Evolutionary conservation across 306 rosid species (phyloP), one percentile per base, ranked within the genome.

Genomic region (Psophocarpus tetragonolobus): DNA sequence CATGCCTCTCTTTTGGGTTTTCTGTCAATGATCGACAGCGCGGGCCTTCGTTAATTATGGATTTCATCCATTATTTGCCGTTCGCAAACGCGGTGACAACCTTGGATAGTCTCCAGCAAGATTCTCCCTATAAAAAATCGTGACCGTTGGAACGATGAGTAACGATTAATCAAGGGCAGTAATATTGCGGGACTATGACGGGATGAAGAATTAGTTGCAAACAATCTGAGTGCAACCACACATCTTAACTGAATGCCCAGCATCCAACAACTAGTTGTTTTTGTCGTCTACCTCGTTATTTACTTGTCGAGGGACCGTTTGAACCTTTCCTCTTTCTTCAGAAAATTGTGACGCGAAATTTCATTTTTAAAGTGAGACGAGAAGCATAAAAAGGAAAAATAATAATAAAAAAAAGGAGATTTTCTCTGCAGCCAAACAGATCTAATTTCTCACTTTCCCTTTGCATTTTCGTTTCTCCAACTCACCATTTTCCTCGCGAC

Each of bases 361-460:
- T 24, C 5, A 12, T 12, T 42, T 66, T 13, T 1, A 27, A 68
- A 45, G 27, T 3, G 1, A 71, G 5, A 47, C 21, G 14, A 29
- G 1, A 64, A 62, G 8, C 27, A 14, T 7, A 61, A 12, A 51
- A 72, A n/a, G 18, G 14, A 53, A 32, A 14, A 60, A 29, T 29
- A 15, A n/a, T 60, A 6, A 29, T 58, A 60, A 70, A 30, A 36
- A 30, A 9, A 5, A 2, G 5, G 33, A 83, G 47, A 74, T 35
- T 80, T 76, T 80, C 57, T 15, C 66, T 41, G 60, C 56, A 64
- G 12, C 66, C 71, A 84, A 38, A 80, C 54, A 75, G 84, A 82
- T 75, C 81, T 75, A 4, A 27, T 27, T 32, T 32, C 38, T 24
- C 66, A 1, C 50, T 36, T 54, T 27, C 66, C 17, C 36, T n/a